Conservation (phyloP, 75 land plant genomes). For the Picea sitchensis region DNA sequence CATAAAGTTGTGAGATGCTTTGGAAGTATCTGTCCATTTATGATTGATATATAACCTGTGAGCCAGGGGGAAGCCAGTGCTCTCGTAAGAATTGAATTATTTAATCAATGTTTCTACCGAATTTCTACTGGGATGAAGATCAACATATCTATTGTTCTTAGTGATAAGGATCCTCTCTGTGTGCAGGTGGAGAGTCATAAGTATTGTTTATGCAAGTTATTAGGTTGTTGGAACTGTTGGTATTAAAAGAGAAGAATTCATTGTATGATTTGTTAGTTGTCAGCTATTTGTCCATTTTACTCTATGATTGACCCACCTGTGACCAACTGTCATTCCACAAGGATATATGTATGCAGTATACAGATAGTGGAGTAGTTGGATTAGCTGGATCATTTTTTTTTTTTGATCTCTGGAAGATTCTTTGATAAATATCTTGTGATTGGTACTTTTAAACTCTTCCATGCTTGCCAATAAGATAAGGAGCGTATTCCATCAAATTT, state of each 20-base stretch:
- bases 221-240: constrained; percentile 6
- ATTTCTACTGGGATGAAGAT: background rate
- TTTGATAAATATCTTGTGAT: constrained; percentile 2
- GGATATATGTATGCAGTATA: constrained; percentile 7
- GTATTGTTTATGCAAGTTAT: background rate
- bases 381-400: background rate
- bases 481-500: background rate
- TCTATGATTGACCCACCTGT: background rate
- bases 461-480: background rate
- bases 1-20: constrained; percentile 1
- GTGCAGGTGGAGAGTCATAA: background rate
- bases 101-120: background rate
- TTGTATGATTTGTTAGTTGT: background rate
- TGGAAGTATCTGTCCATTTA: background rate
- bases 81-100: background rate
- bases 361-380: background rate
- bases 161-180: constrained; percentile 1
- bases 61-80: constrained; percentile 2
- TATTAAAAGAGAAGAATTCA: background rate
- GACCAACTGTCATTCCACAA: background rate
- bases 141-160: background rate
- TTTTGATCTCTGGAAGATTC: background rate
- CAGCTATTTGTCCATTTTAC: background rate
- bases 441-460: background rate
- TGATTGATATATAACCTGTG: background rate